Base-by-base conservation (phyloP, 441 rosid genomes). In the Adansonia madagascariensis region DNA sequence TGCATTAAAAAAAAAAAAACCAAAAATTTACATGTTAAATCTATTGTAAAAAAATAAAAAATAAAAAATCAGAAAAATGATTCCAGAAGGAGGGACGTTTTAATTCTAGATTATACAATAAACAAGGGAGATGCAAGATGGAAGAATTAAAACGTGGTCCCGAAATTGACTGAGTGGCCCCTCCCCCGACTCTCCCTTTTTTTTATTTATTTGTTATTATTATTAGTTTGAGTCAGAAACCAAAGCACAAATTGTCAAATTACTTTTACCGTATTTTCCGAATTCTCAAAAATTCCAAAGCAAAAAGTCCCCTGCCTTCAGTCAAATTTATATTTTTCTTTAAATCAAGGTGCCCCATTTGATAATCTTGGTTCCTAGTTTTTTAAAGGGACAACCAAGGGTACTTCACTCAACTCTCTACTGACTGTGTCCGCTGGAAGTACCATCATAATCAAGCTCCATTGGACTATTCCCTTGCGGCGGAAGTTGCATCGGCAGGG, bases 401-500 rank as follows among this genome's bases (percentile, higher is more conserved):
- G 35, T 31, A 31, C 35, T 31, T 31, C 35, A 31, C 35, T 31
- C 8, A 41, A 41, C 47, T 43, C 71, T 41, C 52, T 65, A 43
- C 56, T 14, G 49, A 46, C 72, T 1, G n/a, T 31, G 20, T 31
- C 74, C 49, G 4, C 75, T 53, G 49, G 20, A n/a, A 52, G 41
- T 71, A 52, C n/a, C 4, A 17, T 27, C 8, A 31, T 31, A 46
- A 47, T 50, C 11, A 7, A 6, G 8, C 73, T 24, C 22, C 59
- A 15, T 11, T 50, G 44, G 20, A 24, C 31, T 31, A 24, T 57
- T 22, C 10, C 22, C 8, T 70, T 24, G 12, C 24, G 43, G 59
- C 5, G 41, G 43, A 20, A 65, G 70, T 65, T 43, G 74, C 59
- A 63, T 14, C 6, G 53, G 53, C 8, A 66, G 59, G 80, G 17